Percentiles rank a stretch among this genome's conserved stretches.
phyloP scores from a whole-genome alignment of 2,329 filamentous ascomycete species.

The Aspergillus japonicus region DNA sequence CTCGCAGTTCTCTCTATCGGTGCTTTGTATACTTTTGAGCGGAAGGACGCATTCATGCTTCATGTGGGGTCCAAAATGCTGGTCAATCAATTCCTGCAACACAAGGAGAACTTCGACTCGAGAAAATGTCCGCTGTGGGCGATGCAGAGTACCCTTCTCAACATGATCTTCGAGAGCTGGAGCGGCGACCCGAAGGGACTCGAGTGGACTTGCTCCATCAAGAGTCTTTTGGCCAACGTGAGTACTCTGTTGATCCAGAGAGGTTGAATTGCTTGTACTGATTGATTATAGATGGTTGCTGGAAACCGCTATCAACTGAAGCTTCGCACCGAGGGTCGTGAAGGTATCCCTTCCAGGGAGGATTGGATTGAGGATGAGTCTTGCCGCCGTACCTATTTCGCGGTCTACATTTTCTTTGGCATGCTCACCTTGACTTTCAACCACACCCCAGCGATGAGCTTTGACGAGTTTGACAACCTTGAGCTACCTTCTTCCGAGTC shows the following conservation, averaged over 20 bases:
- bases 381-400: slow-evolving; percentile 94
- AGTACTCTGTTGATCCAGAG: not conserved
- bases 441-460: slow-evolving; percentile 95
- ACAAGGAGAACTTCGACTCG: slow-evolving; percentile 98
- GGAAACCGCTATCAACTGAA: slow-evolving; percentile 96
- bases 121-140: slow-evolving; percentile 97
- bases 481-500: slow-evolving; percentile 91
- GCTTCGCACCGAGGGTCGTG: slow-evolving; percentile 83
- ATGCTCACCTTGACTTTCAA: slow-evolving; percentile 94
- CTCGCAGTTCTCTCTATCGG: slow-evolving; percentile 92
- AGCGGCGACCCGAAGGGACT: slow-evolving; percentile 96
- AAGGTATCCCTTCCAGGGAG: slow-evolving; percentile 71
- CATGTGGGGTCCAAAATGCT: slow-evolving; percentile 97
- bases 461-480: slow-evolving; percentile 94
- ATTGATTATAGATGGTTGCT: slow-evolving; percentile 71
- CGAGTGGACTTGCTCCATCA: slow-evolving; percentile 98
- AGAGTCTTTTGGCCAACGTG: slow-evolving; percentile 85
- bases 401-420: slow-evolving; percentile 98
- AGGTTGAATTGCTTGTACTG: slow-evolving; percentile 14
- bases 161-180: slow-evolving; percentile 99
- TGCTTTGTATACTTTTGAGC: slow-evolving; percentile 93
- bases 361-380: slow-evolving; percentile 98
- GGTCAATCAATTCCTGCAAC: slow-evolving; percentile 93
- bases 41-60: slow-evolving; percentile 93
- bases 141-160: slow-evolving; percentile 93